These are phyloP conservation scores for Cordyceps fumosorosea DNA, from an alignment of 2,329 filamentous ascomycete species.

Conservation along the genomic window DNA sequence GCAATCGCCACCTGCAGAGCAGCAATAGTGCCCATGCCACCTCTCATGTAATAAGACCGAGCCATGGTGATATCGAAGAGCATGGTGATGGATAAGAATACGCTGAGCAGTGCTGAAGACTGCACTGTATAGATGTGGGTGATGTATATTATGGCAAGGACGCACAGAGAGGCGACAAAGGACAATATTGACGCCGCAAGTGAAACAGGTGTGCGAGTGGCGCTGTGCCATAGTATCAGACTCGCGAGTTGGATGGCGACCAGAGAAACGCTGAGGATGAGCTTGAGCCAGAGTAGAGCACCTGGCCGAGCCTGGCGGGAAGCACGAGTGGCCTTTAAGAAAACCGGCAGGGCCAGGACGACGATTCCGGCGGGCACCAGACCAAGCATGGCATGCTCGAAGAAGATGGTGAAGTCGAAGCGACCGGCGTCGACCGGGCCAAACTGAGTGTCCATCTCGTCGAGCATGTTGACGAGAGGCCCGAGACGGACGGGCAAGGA, in stretches of 20 bases:
- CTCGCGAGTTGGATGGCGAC: slow-evolving; percentile 19
- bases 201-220: slow-evolving; percentile 19
- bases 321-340: background rate
- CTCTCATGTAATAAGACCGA: slow-evolving; percentile 28
- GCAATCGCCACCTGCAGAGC: slow-evolving; percentile 22
- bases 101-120: slow-evolving; percentile 27
- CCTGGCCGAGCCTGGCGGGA: background rate
- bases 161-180: slow-evolving; percentile 22
- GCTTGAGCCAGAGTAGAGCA: slow-evolving; percentile 18
- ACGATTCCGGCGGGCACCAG: background rate
- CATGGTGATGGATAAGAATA: slow-evolving; percentile 26
- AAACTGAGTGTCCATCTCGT: slow-evolving; percentile 22
- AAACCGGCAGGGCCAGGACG: background rate
- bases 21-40: slow-evolving; percentile 18
- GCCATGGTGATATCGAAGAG: slow-evolving; percentile 27
- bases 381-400: background rate
- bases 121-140: slow-evolving; percentile 28
- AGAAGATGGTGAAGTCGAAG: slow-evolving; percentile 21
- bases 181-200: slow-evolving; percentile 23
- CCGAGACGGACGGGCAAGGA: background rate
- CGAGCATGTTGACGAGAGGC: background rate
- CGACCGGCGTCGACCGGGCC: slow-evolving; percentile 34
- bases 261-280: background rate
- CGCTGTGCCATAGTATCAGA: slow-evolving; percentile 21
- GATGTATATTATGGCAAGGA: slow-evolving; percentile 23